phyloP scores from a whole-genome alignment of 2,329 filamentous ascomycete species.

The Xylaria sp. region DNA sequence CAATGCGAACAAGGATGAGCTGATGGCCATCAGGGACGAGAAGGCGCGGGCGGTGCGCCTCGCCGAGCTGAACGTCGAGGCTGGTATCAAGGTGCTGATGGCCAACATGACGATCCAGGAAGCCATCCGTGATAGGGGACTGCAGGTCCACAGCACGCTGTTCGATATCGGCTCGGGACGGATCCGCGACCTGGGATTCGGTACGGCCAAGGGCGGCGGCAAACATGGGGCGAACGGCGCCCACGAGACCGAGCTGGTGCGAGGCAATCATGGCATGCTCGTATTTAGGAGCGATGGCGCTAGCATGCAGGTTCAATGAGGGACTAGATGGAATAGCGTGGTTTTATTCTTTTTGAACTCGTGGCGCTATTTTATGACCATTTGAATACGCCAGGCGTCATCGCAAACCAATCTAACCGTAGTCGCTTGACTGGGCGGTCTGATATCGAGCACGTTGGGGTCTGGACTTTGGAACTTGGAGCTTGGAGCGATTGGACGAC shows the following conservation, averaged over 20 bases:
- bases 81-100: slow-evolving; percentile 74
- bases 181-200: slow-evolving; percentile 61
- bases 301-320: slow-evolving; percentile 44
- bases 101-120: slow-evolving; percentile 76
- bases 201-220: slow-evolving; percentile 48
- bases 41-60: slow-evolving; percentile 68
- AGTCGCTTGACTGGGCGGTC: neutral
- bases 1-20: slow-evolving; percentile 62
- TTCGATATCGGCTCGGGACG: slow-evolving; percentile 70
- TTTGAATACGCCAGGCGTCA: neutral
- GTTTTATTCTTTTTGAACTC: neutral
- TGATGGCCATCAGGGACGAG: slow-evolving; percentile 64
- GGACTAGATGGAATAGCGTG: neutral
- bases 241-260: slow-evolving; percentile 52
- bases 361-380: neutral
- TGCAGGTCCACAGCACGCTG: slow-evolving; percentile 81
- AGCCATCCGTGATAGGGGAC: slow-evolving; percentile 74
- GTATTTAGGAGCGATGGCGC: slow-evolving; percentile 58
- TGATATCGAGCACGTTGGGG: slow-evolving; percentile 8
- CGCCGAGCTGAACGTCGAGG: slow-evolving; percentile 80
- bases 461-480: neutral
- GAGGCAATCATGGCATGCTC: slow-evolving; percentile 62
- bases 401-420: neutral
- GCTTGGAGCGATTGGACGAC: slow-evolving; percentile 19
- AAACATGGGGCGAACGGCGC: slow-evolving; percentile 11